Percentiles rank a stretch among this genome's conserved stretches.
These are phyloP conservation scores for Telfairia occidentalis DNA, from an alignment of 331 rosid species.

Conservation along the genomic window DNA sequence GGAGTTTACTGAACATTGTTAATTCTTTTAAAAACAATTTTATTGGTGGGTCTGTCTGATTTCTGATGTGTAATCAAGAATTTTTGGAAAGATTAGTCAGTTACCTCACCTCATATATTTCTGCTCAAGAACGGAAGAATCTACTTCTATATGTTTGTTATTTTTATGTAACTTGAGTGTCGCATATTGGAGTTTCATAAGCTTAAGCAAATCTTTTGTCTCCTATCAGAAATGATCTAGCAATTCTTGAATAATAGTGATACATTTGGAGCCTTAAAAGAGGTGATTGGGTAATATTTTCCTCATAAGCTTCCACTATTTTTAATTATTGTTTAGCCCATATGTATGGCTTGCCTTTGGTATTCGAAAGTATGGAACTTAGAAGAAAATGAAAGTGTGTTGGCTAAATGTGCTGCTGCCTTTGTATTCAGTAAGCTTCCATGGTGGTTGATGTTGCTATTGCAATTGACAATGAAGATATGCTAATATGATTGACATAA, in stretches of 20 bases:
- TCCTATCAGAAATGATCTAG: not conserved
- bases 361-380: constrained; percentile 3
- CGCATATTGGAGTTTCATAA: not conserved
- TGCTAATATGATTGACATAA: constrained; percentile 92
- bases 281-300: not conserved
- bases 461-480: constrained; percentile 79
- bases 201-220: not conserved
- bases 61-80: not conserved
- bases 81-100: not conserved
- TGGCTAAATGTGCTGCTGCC: constrained; percentile 92
- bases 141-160: not conserved
- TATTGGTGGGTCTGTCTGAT: not conserved
- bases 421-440: too few relatives aligned
- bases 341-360: not conserved
- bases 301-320: not conserved
- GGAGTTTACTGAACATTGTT: not conserved
- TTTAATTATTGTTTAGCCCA: not conserved
- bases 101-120: not conserved
- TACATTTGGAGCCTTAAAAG: not conserved
- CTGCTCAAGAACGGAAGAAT: not conserved
- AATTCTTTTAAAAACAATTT: not conserved
- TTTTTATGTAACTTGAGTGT: not conserved
- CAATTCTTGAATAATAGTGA: not conserved
- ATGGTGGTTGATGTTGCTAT: constrained; percentile 92
- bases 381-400: constrained; percentile 74